A percentile compares a stretch with the other conserved stretches of the same genome.
Conservation (phyloP, 441 rosid species). For the Gossypium schwendimanii region DNA sequence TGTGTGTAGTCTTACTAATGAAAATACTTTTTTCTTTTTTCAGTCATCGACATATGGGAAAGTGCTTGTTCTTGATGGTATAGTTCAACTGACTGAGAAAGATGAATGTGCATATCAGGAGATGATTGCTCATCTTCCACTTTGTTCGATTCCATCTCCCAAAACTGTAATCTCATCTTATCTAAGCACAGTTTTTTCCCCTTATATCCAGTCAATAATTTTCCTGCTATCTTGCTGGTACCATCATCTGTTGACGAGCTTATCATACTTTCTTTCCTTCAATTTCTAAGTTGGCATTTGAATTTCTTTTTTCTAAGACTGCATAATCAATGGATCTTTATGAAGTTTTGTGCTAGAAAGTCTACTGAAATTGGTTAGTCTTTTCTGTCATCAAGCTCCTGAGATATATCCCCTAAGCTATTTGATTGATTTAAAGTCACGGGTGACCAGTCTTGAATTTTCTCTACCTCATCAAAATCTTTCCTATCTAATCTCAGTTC, state of each 20-base stretch:
- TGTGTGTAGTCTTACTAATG: neutral
- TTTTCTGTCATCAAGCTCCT: neutral
- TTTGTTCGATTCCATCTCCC: conserved; percentile 81
- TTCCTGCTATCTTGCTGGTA: neutral
- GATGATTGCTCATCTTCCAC: conserved; percentile 96
- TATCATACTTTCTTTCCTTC: neutral
- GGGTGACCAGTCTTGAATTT: neutral
- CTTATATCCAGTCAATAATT: neutral
- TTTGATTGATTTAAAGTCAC: neutral
- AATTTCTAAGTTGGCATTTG: neutral
- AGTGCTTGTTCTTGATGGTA: conserved; percentile 96
- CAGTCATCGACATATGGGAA: conserved; percentile 86
- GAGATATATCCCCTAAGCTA: neutral
- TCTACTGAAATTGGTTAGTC: neutral
- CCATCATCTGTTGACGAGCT: neutral
- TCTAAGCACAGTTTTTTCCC: neutral
- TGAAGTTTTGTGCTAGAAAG: neutral
- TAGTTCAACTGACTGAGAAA: conserved; percentile 89
- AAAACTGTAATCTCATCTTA: conserved; percentile 43
- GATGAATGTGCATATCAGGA: conserved; percentile 98
- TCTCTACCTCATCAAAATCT: neutral
- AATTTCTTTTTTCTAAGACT: neutral
- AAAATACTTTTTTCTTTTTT: conserved; percentile 7
- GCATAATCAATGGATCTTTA: neutral
- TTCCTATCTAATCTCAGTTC: neutral